Percentiles rank a stretch among this genome's conserved stretches.
These are phyloP conservation scores for Aspergillus pseudoviridinutans DNA, from an alignment of 2,329 filamentous ascomycete species.

Conservation along the genomic window DNA sequence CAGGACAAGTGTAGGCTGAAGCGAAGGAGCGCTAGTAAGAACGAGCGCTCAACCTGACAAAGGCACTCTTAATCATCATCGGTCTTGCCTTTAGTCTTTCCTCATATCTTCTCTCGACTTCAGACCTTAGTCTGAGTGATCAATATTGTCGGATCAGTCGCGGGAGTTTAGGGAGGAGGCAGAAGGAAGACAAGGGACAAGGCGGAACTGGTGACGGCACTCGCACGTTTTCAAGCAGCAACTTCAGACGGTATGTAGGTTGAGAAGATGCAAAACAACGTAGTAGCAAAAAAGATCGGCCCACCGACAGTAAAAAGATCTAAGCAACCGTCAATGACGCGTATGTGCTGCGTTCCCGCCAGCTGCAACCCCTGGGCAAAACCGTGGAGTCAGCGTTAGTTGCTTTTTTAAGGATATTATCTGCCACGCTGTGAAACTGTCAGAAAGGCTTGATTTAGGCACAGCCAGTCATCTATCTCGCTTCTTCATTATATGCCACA, in stretches of 20 bases:
- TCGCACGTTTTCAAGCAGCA: no score
- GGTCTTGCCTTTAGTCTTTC: background rate
- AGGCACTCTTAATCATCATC: slow-evolving; percentile 6
- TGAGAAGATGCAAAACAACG: background rate
- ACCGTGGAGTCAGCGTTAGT: background rate
- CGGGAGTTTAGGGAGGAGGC: background rate
- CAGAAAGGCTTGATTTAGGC: background rate
- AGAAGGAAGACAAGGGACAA: background rate
- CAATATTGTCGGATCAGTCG: background rate
- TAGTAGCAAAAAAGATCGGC: background rate
- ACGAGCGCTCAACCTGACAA: slow-evolving; percentile 7
- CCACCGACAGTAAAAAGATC: background rate
- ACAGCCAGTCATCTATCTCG: background rate
- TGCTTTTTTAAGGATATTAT: background rate
- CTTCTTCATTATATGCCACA: background rate
- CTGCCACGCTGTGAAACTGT: background rate
- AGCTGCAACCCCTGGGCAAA: background rate
- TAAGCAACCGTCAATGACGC: background rate
- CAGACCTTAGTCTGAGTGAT: background rate
- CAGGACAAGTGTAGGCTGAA: background rate
- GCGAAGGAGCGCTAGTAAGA: slow-evolving; percentile 1
- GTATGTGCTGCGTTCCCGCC: background rate
- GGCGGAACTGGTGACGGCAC: background rate
- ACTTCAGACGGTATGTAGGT: background rate
- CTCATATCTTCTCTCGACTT: background rate